Base-by-base conservation (phyloP, 2,329 filamentous ascomycete species). In the Leptographium radiaticola region DNA sequence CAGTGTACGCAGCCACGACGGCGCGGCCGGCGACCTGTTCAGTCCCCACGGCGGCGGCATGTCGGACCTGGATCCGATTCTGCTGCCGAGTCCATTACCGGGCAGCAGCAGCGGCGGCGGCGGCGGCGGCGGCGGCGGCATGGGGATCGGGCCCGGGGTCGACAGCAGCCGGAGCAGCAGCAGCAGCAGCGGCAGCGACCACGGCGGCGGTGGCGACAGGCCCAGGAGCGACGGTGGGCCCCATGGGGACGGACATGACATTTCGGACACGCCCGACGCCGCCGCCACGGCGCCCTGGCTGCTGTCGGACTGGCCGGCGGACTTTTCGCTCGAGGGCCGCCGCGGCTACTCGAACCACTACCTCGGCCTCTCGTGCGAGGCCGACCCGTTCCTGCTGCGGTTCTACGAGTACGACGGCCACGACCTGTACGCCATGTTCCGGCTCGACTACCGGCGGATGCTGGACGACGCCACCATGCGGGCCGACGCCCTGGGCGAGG, bases 391-490 rank as follows among this genome's bases (percentile, higher is more conserved):
- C 39, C 53, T 63, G 7, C 40, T 63, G 6, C 60, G 59, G 12
- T 52, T 59, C 34, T 62, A 62, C 46, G 18, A 43, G 6, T 61
- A 62, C 56, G 56, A 62, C 47, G 25, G 40, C 6, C 40, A 52
- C 20, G 62, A 63, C 43, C 56, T 53, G 2, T 61, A 62, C 34
- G 55, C 53, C 44, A 63, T 63, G 61, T 62, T 60, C 50, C 58
- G 60, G 1, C 55, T 63, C 6, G 49, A 63, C 51, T 61, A 57
- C 38, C 60, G 61, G 13, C 59, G 57, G 20, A 44, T 61, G 16
- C 33, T 54, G 9, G 60, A 61, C 43, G 59, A 60, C 38, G 54
- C 44, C 1, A 47, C 49, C n/a, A 33, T 52, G 4, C 52, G 20
- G 48, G 46, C 20, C 6, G 46, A 20, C 25, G 20, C 11, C 9